Evolutionary conservation across 2,329 filamentous ascomycete genomes (phyloP), one percentile per base, ranked within the genome.

Genomic region (Aspergillus costaricaensis): DNA sequence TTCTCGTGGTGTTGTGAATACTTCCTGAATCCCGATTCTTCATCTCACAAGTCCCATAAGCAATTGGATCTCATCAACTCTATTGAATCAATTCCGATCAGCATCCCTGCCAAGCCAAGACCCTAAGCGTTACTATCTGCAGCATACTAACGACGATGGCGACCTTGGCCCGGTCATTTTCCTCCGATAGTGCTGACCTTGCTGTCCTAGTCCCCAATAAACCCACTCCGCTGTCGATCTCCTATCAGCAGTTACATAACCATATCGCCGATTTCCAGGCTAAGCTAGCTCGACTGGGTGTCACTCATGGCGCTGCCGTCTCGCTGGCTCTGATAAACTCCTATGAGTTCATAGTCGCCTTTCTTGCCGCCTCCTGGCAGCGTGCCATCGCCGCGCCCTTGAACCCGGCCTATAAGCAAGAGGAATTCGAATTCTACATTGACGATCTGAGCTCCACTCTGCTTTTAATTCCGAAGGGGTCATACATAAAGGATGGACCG

Each of bases 341-440:
- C 56, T 93, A 92, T 77, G 91, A 93, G 76, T 95, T 96, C 78
- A 90, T 96, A 72, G 87, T 95, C 59, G 88, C 91, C 2, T 96
- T 96, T 78, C 84, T 96, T 48, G 91, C 91, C n/a, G 85, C 88
- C 17, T 86, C 91, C n/a, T 92, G 89, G 86, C 91, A 95, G 80
- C 85, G 92, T 69, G 90, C 83, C 30, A 89, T 95, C 67, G 91
- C 91, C 7, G 92, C 92, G 3, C 92, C 91, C n/a, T 81, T 96
- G 66, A 96, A 96, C 76, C 87, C 91, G 43, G 89, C 88, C 48
- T 96, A 96, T 81, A 96, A 93, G 80, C 91, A 95, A 77, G 88
- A 88, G 59, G 91, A 96, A 76, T 95, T 94, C 74, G 91, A 95
- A 75, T 96, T 96, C 78, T 96, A 95, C 77, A 94, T 96, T 70